Base-by-base conservation (phyloP, 805 yeast genomes). In the Ogataea nonfermentans region DNA sequence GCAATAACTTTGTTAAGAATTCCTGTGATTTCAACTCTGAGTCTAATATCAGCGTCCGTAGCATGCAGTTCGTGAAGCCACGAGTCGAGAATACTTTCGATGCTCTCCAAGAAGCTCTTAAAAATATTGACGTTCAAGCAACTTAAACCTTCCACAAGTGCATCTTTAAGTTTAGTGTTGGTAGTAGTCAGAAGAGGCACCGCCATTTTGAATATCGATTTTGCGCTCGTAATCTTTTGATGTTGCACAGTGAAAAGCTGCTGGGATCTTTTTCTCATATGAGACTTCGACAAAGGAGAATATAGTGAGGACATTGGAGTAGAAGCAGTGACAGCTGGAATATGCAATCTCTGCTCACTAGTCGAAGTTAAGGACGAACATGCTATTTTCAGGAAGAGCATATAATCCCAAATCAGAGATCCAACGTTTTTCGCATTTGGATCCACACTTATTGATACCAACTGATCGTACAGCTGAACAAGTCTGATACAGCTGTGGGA, bases 321-420 rank as follows among this genome's bases (percentile, higher is more conserved):
- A 37, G 46, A 4, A 40, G 37, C 4, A 35, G 33, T 2, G 48
- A 31, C 24, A 47, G 44, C 10, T 0, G 84, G 81, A n/a, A 80
- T 74, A 46, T 78, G 82, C 12, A 88, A 62, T 50, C 84, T 79
- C 56, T 89, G 96, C 42, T 89, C 95, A 45, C 78, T 84, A 0
- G 97, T 89, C 0, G 95, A 78, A 0, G 99, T 93, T 47, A 93
- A 63, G 0, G 96, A 87, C 13, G 91, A 79, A 55, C 98, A 91
- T 0, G 96, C 96, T 41, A 89, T 93, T 31, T 91, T 84, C 53
- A 93, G 65, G 56, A 83, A 93, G 3, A 90, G 68, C 61, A 85
- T 84, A 38, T 60, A 63, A 36, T 62, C 67, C 63, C 66, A 59
- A 22, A 61, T 52, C 13, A 61, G 44, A 10, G 65, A 53, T 30